Base-by-base conservation (phyloP, 352 stramenopile species). In the Phytopythium kandeliae region DNA sequence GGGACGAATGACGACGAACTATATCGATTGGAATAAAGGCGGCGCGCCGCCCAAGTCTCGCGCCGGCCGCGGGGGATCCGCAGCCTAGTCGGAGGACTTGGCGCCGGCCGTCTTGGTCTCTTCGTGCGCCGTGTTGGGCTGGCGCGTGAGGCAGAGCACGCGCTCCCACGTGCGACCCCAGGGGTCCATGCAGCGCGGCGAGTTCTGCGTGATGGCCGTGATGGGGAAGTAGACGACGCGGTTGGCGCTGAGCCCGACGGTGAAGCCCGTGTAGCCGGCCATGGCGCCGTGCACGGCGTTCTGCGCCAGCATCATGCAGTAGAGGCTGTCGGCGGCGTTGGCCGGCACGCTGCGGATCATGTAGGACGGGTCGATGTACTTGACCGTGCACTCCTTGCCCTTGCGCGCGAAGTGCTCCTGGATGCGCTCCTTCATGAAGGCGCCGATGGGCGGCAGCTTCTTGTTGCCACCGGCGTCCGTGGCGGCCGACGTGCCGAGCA, bases 221-320 rank as follows among this genome's bases (percentile, higher is more conserved):
- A 94, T 94, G 13, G 85, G 85, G 54, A 96, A 82, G 55, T 96
- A 96, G 22, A 98, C 95, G 44, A 97, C 91, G 44, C 95, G 84
- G 67, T 99, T 99, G 67, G 98, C 98, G 60, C 92, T 97, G n/a
- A 99, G 73, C 28, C 96, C 97, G 31, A 98, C 94, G 19, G 88
- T 97, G 66, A 99, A 99, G 46, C 92, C 94, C 40, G 97, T 99
- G 74, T 96, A 99, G 28, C 97, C 97, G 15, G 96, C 96, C 96
- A 99, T 99, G 38, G 94, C 88, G 44, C 96, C 97, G 63, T 99
- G 97, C 43, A 99, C 97, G 21, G 96, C 96, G 72, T 98, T 99
- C 74, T 99, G 96, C 28, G 88, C 92, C 17, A 99, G 81, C 65
- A 98, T 86, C 92, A 98, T 97, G 71, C 96, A 99, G 69, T 98